A percentile compares a stretch with the other conserved stretches of the same genome.
Conservation (phyloP, 2,329 filamentous ascomycete genomes). For the Drechslera avenae region DNA sequence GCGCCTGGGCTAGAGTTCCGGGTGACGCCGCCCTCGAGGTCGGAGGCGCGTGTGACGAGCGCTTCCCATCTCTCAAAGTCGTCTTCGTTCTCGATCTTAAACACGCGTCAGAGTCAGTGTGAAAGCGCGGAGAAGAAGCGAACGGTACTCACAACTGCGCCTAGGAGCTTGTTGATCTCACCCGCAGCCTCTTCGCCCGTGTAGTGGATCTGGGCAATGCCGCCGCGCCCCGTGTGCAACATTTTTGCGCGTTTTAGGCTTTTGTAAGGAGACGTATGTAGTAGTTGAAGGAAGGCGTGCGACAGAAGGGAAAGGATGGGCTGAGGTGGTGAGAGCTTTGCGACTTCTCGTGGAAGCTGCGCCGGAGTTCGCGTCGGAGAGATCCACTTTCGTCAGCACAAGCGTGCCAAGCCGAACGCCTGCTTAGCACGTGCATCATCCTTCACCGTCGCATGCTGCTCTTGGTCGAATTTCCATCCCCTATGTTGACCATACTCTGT, state of each 20-base stretch:
- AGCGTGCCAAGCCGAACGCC: conserved; percentile 6
- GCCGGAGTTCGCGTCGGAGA: conserved; percentile 16
- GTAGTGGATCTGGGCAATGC: conserved; percentile 39
- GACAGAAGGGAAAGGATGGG: conserved; percentile 9
- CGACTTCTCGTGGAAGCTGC: conserved; percentile 17
- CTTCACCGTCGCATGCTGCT: background rate
- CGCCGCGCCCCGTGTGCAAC: conserved; percentile 38
- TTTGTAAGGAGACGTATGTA: background rate
- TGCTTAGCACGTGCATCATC: conserved; percentile 9
- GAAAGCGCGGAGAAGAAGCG: background rate
- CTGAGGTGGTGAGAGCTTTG: conserved; percentile 19
- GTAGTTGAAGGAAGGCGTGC: conserved; percentile 11
- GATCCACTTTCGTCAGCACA: conserved; percentile 20
- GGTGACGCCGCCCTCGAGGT: conserved; percentile 89
- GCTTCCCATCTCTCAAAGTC: conserved; percentile 96
- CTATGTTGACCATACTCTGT: background rate
- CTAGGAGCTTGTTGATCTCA: conserved; percentile 78
- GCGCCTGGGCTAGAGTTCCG: conserved; percentile 95
- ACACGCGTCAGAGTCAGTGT: conserved; percentile 18
- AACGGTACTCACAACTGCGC: conserved; percentile 70
- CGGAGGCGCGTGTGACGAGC: conserved; percentile 80
- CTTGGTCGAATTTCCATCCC: background rate
- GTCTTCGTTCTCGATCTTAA: conserved; percentile 74
- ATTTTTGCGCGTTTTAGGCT: conserved; percentile 24
- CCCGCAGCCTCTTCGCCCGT: conserved; percentile 41